Conservation (phyloP, 345 rosid species). For the Erodium maritimum region DNA sequence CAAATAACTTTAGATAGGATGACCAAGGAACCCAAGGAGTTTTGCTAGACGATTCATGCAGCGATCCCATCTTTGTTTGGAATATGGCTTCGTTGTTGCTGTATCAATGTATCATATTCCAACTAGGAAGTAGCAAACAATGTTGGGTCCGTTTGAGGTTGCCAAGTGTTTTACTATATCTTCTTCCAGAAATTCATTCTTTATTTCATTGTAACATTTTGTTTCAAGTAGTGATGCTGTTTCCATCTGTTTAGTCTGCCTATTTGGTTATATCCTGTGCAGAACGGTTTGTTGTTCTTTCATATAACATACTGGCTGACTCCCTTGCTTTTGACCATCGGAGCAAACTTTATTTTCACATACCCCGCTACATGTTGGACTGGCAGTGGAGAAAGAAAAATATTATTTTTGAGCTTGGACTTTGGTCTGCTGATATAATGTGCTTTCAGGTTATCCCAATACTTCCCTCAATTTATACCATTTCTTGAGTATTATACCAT, state of each 20-base stretch:
- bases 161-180: too few relatives aligned
- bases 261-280: slow-evolving; percentile 20
- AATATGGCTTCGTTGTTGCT: too few relatives aligned
- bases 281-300: slow-evolving; percentile 65
- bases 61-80: too few relatives aligned
- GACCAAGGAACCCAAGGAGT: too few relatives aligned
- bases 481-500: background rate
- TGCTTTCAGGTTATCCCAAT: slow-evolving; percentile 64
- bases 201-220: background rate
- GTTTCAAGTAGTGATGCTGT: background rate
- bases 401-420: slow-evolving; percentile 67
- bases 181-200: background rate
- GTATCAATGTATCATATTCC: too few relatives aligned
- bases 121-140: too few relatives aligned
- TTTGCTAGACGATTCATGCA: too few relatives aligned
- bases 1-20: too few relatives aligned
- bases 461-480: background rate
- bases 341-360: slow-evolving; percentile 67
- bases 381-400: slow-evolving; percentile 79
- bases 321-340: slow-evolving; percentile 74
- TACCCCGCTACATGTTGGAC: slow-evolving; percentile 58
- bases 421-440: slow-evolving; percentile 93
- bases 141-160: too few relatives aligned
- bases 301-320: slow-evolving; percentile 88
- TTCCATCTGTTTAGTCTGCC: background rate